Percentiles rank a stretch among this genome's conserved stretches.
phyloP scores from a whole-genome alignment of 352 stramenopile species.

The Phytophthora foliorum region DNA sequence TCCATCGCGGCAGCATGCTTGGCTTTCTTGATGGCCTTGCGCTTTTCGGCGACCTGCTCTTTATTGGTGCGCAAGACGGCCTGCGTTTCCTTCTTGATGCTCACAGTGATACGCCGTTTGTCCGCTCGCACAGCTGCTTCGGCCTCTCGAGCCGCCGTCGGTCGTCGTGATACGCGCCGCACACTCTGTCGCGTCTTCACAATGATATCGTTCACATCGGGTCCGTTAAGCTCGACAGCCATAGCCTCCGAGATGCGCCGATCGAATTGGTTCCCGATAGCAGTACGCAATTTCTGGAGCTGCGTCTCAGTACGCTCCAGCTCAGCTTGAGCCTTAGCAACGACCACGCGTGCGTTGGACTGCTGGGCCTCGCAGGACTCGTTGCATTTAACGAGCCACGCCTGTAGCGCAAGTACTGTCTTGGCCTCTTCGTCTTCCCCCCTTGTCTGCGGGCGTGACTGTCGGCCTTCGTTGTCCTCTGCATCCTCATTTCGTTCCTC shows the following conservation, averaged over 20 bases:
- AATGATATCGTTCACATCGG: conserved; percentile 32
- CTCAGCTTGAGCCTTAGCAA: conserved; percentile 53
- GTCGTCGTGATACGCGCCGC: conserved; percentile 27
- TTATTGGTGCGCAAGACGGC: conserved; percentile 57
- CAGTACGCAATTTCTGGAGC: conserved; percentile 63
- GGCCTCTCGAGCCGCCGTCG: conserved; percentile 11
- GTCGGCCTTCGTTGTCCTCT: conserved; percentile 1
- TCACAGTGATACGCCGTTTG: conserved; percentile 50
- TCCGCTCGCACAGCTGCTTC: conserved; percentile 12
- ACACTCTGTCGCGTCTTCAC: conserved; percentile 32
- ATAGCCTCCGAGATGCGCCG: conserved; percentile 59
- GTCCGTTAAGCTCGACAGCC: conserved; percentile 34
- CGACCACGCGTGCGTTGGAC: conserved; percentile 43
- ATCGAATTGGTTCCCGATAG: conserved; percentile 71
- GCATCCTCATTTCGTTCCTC: conserved; percentile 33
- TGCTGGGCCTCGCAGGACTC: conserved; percentile 58
- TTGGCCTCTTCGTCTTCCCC: conserved; percentile 34
- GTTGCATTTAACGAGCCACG: conserved; percentile 70
- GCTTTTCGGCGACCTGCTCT: conserved; percentile 51
- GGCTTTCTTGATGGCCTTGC: conserved; percentile 50
- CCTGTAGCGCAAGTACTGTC: conserved; percentile 58
- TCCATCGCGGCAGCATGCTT: conserved; percentile 42
- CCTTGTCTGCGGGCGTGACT: conserved; percentile 19
- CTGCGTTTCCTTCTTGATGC: conserved; percentile 67
- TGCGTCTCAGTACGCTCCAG: conserved; percentile 66